These are phyloP conservation scores for Candida awuae DNA, from an alignment of 805 yeast species.

Conservation along the genomic window DNA sequence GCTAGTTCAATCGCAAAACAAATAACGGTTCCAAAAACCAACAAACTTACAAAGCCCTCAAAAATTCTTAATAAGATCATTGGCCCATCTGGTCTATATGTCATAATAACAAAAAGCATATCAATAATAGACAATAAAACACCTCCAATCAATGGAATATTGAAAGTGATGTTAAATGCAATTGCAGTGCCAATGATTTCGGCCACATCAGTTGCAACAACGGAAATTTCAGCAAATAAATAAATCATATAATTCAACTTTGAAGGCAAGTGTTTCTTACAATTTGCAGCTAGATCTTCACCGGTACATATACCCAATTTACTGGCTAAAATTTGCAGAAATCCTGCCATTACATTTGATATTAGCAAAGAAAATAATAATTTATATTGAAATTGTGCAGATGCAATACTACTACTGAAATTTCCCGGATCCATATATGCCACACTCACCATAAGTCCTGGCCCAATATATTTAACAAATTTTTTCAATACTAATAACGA, in stretches of 20 bases:
- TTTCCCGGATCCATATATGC: slow-evolving; percentile 98
- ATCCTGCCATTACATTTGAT: slow-evolving; percentile 80
- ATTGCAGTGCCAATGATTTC: slow-evolving; percentile 98
- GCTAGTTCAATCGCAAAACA: slow-evolving; percentile 77
- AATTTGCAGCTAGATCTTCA: slow-evolving; percentile 79
- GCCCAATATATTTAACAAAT: slow-evolving; percentile 59
- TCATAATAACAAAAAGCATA: slow-evolving; percentile 76
- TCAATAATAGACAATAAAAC: slow-evolving; percentile 80
- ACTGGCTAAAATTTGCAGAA: slow-evolving; percentile 77
- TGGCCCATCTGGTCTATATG: slow-evolving; percentile 80
- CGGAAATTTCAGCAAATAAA: slow-evolving; percentile 79
- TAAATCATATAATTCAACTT: slow-evolving; percentile 57
- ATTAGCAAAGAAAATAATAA: slow-evolving; percentile 69
- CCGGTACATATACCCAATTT: slow-evolving; percentile 94
- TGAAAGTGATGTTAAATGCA: slow-evolving; percentile 74
- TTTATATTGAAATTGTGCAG: slow-evolving; percentile 66
- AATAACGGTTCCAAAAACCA: slow-evolving; percentile 75
- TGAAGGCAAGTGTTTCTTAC: slow-evolving; percentile 64
- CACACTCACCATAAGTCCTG: slow-evolving; percentile 90
- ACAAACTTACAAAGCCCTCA: slow-evolving; percentile 69
- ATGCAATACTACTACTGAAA: slow-evolving; percentile 87
- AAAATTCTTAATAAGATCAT: slow-evolving; percentile 68
- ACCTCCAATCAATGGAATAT: slow-evolving; percentile 74
- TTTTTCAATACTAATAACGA: slow-evolving; percentile 19
- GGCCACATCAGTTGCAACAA: slow-evolving; percentile 92